Percentiles rank a stretch among this genome's conserved stretches.
phyloP scores from a whole-genome alignment of 2,329 filamentous ascomycete genomes.

The Ustilaginoidea virens region DNA sequence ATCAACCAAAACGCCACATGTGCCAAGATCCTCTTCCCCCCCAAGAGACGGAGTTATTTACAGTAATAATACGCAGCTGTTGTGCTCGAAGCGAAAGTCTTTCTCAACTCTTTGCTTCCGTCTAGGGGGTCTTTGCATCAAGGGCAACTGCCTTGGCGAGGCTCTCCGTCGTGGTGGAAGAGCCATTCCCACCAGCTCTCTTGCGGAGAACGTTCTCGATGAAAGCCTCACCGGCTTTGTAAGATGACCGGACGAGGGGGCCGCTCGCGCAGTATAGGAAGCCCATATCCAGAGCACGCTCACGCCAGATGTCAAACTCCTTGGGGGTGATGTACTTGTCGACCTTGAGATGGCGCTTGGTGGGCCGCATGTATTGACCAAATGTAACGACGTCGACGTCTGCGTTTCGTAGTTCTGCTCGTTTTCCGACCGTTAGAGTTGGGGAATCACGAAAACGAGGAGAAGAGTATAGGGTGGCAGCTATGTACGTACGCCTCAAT shows the following conservation, averaged over 20 bases:
- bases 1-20: conserved; percentile 6
- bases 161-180: conserved; percentile 13
- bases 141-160: conserved; percentile 24
- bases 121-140: no score
- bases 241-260: conserved; percentile 82
- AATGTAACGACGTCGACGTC: conserved; percentile 94
- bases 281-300: conserved; percentile 81
- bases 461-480: no score
- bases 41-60: no score
- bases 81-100: no score
- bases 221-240: conserved; percentile 96
- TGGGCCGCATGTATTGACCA: conserved; percentile 99
- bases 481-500: conserved; percentile 42
- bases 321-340: conserved; percentile 88
- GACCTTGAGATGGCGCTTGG: conserved; percentile 94
- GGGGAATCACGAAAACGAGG: not conserved
- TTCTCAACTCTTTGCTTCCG: no score
- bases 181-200: conserved; percentile 35
- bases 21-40: no score
- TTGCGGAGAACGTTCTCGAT: conserved; percentile 97
- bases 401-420: conserved; percentile 57
- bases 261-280: conserved; percentile 95
- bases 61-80: no score
- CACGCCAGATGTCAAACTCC: conserved; percentile 81
- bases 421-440: no score